Percentiles rank a stretch among this genome's conserved stretches.
Evolutionary conservation across 257 asterid genomes (phyloP).

Genomic region (Nicotiana undulata): DNA sequence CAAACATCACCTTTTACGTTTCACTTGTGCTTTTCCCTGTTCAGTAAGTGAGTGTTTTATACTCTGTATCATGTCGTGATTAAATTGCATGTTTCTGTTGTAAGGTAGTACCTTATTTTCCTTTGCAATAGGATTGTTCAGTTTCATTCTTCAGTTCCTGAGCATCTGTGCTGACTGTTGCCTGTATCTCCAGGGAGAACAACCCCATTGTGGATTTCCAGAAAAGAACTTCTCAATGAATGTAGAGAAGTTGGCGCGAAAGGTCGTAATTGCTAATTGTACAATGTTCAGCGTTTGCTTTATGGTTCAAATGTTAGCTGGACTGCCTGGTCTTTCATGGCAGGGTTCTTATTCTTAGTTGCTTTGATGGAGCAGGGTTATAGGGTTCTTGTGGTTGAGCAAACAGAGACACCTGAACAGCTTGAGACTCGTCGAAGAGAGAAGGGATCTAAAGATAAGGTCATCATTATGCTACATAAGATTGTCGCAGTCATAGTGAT

Average conservation of each 20-base stretch:
- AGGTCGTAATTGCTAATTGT: conserved; percentile 39
- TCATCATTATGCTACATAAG: conserved; percentile 16
- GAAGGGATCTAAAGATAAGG: conserved; percentile 91
- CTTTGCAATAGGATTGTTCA: neutral
- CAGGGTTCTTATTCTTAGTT: conserved; percentile 5
- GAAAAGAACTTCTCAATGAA: conserved; percentile 85
- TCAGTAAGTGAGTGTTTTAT: neutral
- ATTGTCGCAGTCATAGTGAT: neutral
- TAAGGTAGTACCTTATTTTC: neutral
- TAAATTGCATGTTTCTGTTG: neutral
- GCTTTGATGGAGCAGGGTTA: conserved; percentile 59
- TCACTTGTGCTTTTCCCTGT: neutral
- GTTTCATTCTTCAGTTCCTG: neutral
- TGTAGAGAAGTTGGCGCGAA: conserved; percentile 81
- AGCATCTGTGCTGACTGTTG: neutral
- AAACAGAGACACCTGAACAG: conserved; percentile 97
- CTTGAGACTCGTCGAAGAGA: conserved; percentile 87
- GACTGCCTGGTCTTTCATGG: conserved; percentile 6
- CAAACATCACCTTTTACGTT: neutral
- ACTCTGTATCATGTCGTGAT: neutral
- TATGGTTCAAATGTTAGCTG: neutral
- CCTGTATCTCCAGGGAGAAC: conserved; percentile 71
- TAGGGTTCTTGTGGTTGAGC: conserved; percentile 96
- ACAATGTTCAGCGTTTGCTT: neutral
- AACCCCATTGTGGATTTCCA: conserved; percentile 99